Evolutionary conservation across 2,329 filamentous ascomycete species (phyloP).

Genomic region (Cladophialophora chaetospira): DNA sequence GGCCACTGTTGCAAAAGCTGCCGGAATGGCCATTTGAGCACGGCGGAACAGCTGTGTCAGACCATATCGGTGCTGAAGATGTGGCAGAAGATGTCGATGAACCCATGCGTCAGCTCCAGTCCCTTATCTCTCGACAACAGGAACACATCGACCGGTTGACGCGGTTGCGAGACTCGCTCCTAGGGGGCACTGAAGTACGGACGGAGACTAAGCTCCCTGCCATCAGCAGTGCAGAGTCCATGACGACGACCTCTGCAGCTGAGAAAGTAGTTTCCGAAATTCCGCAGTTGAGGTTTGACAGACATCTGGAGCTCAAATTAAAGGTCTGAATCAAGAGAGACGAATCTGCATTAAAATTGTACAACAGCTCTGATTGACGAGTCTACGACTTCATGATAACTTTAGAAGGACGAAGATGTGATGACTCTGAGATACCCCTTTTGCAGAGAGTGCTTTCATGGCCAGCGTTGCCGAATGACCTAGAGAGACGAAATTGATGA

Average conservation of each 20-base stretch:
- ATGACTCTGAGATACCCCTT: too few relatives aligned
- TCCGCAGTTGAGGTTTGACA: constrained; percentile 13
- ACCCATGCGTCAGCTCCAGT: constrained; percentile 10
- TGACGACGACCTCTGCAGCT: background rate
- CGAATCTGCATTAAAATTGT: too few relatives aligned
- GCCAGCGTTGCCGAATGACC: too few relatives aligned
- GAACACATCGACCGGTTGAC: background rate
- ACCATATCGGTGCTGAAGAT: background rate
- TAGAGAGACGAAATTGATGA: too few relatives aligned
- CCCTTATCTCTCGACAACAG: background rate
- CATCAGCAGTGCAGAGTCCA: background rate
- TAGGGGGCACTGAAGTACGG: background rate
- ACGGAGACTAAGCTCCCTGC: background rate
- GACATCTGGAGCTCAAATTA: constrained; percentile 15
- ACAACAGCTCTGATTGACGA: too few relatives aligned
- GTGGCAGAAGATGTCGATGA: background rate
- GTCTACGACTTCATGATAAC: too few relatives aligned
- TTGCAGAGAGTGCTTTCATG: too few relatives aligned
- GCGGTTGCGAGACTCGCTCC: constrained; percentile 9
- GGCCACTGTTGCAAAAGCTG: background rate
- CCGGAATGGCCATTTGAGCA: constrained; percentile 6
- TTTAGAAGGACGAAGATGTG: too few relatives aligned
- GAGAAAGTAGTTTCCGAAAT: background rate
- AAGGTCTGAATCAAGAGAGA: background rate
- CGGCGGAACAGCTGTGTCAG: too few relatives aligned